Conservation (phyloP, 257 asterid species). For the Salvia hispanica region DNA sequence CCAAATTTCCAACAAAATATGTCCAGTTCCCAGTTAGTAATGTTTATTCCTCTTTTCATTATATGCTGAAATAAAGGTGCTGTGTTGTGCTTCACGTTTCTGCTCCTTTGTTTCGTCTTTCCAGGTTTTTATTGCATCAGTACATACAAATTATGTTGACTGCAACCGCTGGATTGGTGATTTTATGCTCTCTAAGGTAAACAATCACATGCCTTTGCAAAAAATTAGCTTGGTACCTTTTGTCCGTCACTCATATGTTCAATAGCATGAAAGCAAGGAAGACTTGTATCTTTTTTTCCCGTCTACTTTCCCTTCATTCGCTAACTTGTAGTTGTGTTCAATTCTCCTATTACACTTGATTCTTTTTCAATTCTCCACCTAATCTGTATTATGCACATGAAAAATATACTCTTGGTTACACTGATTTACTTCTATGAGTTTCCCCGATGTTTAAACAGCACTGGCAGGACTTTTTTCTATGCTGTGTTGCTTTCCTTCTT, state of each 20-base stretch:
- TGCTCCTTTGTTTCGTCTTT: neutral
- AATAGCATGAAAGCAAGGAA: constrained; percentile 1
- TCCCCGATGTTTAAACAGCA: neutral
- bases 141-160: constrained; percentile 91
- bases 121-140: constrained; percentile 89
- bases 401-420: neutral
- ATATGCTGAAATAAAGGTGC: neutral
- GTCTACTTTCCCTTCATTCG: neutral
- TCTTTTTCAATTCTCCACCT: neutral
- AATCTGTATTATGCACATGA: neutral
- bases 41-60: constrained; percentile 13
- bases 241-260: constrained; percentile 20
- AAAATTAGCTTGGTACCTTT: constrained; percentile 12
- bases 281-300: neutral
- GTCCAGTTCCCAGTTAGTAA: constrained; percentile 91
- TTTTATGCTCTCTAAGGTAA: constrained; percentile 90
- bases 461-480: neutral
- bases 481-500: constrained; percentile 4
- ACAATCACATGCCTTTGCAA: constrained; percentile 10
- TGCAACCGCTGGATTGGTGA: constrained; percentile 98
- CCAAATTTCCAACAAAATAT: constrained; percentile 96
- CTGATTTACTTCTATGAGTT: neutral
- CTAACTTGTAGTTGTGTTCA: constrained; percentile 2
- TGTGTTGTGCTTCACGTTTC: constrained; percentile 31
- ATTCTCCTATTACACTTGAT: constrained; percentile 10